Conservation (phyloP, 495 filamentous ascomycete genomes). For the Wilcoxina mikolae region DNA sequence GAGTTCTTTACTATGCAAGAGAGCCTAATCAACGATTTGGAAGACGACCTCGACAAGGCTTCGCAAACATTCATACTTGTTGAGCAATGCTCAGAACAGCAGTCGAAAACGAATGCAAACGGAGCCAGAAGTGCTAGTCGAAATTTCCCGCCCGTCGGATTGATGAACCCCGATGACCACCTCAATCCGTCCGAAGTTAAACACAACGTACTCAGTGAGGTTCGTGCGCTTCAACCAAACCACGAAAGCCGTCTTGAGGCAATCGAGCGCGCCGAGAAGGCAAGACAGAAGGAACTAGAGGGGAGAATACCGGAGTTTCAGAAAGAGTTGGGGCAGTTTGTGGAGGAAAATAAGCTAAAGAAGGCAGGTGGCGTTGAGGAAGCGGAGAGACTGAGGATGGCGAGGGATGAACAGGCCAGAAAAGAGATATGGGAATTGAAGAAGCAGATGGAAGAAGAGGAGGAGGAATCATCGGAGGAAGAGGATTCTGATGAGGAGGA, state of each 20-base stretch:
- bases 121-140: slow-evolving; percentile 41
- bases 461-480: slow-evolving; percentile 16
- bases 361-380: slow-evolving; percentile 93
- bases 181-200: slow-evolving; percentile 69
- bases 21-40: slow-evolving; percentile 76
- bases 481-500: slow-evolving; percentile 9
- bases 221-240: slow-evolving; percentile 85
- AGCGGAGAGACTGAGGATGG: slow-evolving; percentile 65
- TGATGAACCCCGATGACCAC: slow-evolving; percentile 48
- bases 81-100: slow-evolving; percentile 91
- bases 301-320: slow-evolving; percentile 46
- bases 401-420: slow-evolving; percentile 75
- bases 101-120: slow-evolving; percentile 54
- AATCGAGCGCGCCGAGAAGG: slow-evolving; percentile 86
- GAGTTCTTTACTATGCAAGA: slow-evolving; percentile 90
- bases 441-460: slow-evolving; percentile 31
- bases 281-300: slow-evolving; percentile 75
- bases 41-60: slow-evolving; percentile 90
- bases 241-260: slow-evolving; percentile 85
- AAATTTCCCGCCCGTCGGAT: slow-evolving; percentile 38
- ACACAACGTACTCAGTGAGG: slow-evolving; percentile 81
- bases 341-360: slow-evolving; percentile 83
- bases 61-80: slow-evolving; percentile 83
- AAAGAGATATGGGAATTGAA: slow-evolving; percentile 71
- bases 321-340: slow-evolving; percentile 75